Evolutionary conservation across 768 basidiomycete genomes (phyloP), one percentile per base, ranked within the genome.

Genomic region (Termitomyces sp.): DNA sequence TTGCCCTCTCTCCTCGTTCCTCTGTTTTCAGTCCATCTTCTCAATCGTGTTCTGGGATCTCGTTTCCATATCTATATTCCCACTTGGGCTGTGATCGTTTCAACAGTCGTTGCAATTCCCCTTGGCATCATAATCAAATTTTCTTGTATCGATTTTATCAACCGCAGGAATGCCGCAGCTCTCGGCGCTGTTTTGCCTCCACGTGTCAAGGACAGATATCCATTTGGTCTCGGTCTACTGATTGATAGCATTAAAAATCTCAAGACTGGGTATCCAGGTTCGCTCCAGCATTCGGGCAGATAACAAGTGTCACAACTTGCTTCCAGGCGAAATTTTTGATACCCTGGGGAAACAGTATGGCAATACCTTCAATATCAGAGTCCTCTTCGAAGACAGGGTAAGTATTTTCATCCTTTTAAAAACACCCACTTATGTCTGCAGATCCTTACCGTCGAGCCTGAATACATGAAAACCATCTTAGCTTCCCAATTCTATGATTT

Each of bases 401-500:
- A 64, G 51, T 44, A 33, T 13, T 6, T 36, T 11, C 4, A 3
- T 45, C 24, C 12, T 22, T 27, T 22, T 15, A 18, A 31, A 42
- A 22, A 20, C 36, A 22, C 2, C 16, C 52, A 22, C 8, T 18
- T 37, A 47, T 24, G 33, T 54, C 44, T 33, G n/a, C 0, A 81
- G 79, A 63, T 79, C 20, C 65, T 78, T 44, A 79, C 77, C 0
- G 54, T 67, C 27, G 79, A 82, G 56, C 81, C 81, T 6, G 76
- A 79, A 47, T 69, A 81, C 58, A 67, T 82, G 61, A 82, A 82
- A 68, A 72, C 77, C 7, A 68, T 79, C 24, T 72, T 82, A 6
- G 75, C 80, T 1, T 80, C 78, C 1, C 72, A 81, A 57, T 82
- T 82, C 48, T 74, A 78, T 16, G 67, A 67, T 20, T 82, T 78